Conservation (phyloP, 108 stramenopile species). For the Aurantiochytrium sp. region DNA sequence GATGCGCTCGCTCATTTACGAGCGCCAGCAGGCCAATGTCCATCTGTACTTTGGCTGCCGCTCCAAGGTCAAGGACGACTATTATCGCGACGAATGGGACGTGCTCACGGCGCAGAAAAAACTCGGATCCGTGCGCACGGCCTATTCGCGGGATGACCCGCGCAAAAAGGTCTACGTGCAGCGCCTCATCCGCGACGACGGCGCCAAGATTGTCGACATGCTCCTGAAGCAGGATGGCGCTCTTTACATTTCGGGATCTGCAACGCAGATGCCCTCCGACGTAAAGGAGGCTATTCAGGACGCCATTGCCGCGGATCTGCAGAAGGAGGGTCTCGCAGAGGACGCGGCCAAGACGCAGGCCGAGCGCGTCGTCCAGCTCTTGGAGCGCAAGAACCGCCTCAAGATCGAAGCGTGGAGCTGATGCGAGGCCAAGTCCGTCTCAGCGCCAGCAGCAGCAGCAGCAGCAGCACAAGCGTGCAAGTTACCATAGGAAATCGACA, state of each 20-base stretch:
- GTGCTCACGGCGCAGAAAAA: background rate
- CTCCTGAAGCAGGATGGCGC: background rate
- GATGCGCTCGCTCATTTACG: conserved; percentile 88
- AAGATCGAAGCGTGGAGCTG: background rate
- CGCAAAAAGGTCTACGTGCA: conserved; percentile 33
- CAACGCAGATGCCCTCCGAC: conserved; percentile 35
- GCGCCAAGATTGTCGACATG: background rate
- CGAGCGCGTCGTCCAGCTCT: background rate
- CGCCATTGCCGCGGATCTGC: background rate
- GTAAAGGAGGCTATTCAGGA: background rate
- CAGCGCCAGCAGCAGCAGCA: no score
- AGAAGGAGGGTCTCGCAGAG: background rate
- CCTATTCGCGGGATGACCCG: conserved; percentile 9
- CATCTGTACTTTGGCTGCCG: conserved; percentile 40
- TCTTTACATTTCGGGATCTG: conserved; percentile 31
- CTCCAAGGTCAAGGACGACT: background rate
- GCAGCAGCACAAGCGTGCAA: no score
- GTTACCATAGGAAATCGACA: no score
- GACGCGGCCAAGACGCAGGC: background rate
- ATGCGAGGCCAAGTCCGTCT: no score
- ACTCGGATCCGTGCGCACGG: conserved; percentile 12
- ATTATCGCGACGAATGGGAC: conserved; percentile 26
- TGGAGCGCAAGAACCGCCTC: background rate
- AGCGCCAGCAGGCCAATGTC: conserved; percentile 53
- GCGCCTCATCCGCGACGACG: background rate